Evolutionary conservation across 352 stramenopile genomes (phyloP).

Genomic region (Pythium biforme): DNA sequence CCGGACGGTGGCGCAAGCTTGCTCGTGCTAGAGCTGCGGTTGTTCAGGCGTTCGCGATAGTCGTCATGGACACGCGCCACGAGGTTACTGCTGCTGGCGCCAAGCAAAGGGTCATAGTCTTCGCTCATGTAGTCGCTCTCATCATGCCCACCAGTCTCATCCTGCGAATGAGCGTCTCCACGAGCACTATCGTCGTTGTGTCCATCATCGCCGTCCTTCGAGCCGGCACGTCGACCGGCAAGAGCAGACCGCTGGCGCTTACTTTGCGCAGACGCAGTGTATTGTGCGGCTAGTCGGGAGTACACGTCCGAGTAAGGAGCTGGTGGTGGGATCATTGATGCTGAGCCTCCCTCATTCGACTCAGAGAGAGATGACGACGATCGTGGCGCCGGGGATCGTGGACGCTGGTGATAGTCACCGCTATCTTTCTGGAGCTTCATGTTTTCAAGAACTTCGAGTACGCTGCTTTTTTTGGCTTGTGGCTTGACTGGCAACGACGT

Average conservation of each 20-base stretch:
- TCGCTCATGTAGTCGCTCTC: conserved; percentile 30
- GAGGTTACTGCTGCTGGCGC: conserved; percentile 44
- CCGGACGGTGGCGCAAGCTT: conserved; percentile 21
- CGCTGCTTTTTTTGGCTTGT: conserved; percentile 54
- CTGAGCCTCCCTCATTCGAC: conserved; percentile 21
- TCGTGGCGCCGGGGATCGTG: conserved; percentile 31
- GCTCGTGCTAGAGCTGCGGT: conserved; percentile 32
- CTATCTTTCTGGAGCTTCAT: conserved; percentile 79
- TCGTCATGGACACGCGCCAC: conserved; percentile 75
- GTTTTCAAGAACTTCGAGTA: conserved; percentile 80
- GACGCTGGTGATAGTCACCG: conserved; percentile 45
- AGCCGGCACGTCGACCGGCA: conserved; percentile 31
- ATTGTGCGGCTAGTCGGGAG: conserved; percentile 74
- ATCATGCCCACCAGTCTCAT: conserved; percentile 35
- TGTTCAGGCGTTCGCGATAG: conserved; percentile 69
- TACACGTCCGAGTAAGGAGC: conserved; percentile 72
- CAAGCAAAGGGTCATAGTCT: conserved; percentile 66
- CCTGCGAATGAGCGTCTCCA: conserved; percentile 29
- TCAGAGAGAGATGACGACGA: conserved; percentile 31
- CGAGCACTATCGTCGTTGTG: conserved; percentile 26
- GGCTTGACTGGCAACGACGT: conserved; percentile 50
- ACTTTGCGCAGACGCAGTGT: conserved; percentile 80
- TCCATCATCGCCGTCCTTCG: conserved; percentile 36
- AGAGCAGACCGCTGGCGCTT: conserved; percentile 58
- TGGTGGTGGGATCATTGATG: conserved; percentile 43